A percentile compares a stretch with the other conserved stretches of the same genome.
Conservation (phyloP, 805 yeast species). For the Schwanniomyces pseudopolymorphus region DNA sequence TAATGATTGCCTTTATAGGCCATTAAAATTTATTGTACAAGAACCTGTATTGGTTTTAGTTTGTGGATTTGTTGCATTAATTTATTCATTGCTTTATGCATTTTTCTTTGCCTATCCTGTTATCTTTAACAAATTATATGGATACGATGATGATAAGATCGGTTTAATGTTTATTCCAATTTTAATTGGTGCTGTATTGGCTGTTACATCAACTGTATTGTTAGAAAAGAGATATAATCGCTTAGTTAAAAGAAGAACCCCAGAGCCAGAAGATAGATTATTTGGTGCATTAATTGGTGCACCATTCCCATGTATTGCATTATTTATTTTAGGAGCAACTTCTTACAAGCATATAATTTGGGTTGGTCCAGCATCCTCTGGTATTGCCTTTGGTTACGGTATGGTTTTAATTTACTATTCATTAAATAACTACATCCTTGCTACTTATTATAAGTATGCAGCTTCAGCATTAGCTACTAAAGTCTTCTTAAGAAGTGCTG, state of each 20-base stretch:
- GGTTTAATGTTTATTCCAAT: slow-evolving; percentile 92
- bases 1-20: slow-evolving; percentile 73
- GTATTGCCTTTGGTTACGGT: slow-evolving; percentile 60
- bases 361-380: slow-evolving; percentile 64
- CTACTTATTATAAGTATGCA: slow-evolving; percentile 80
- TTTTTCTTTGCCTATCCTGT: slow-evolving; percentile 96
- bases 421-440: slow-evolving; percentile 79
- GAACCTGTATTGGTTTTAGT: slow-evolving; percentile 85
- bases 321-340: slow-evolving; percentile 81
- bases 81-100: slow-evolving; percentile 87
- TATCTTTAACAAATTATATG: slow-evolving; percentile 75
- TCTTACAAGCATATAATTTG: slow-evolving; percentile 64
- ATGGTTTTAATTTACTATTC: slow-evolving; percentile 61
- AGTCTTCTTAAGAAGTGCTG: slow-evolving; percentile 76
- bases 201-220: slow-evolving; percentile 71
- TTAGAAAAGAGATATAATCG: slow-evolving; percentile 62
- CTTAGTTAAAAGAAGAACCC: slow-evolving; percentile 52
- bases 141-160: slow-evolving; percentile 70
- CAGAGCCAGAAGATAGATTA: slow-evolving; percentile 78
- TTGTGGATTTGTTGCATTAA: slow-evolving; percentile 83
- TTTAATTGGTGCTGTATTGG: slow-evolving; percentile 78
- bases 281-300: slow-evolving; percentile 81
- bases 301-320: slow-evolving; percentile 77
- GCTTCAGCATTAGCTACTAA: slow-evolving; percentile 82
- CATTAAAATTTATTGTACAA: slow-evolving; percentile 69